Percentiles rank a stretch among this genome's conserved stretches.
phyloP scores from a whole-genome alignment of 73 alveolate species.

The Paraurostyla sp. region DNA sequence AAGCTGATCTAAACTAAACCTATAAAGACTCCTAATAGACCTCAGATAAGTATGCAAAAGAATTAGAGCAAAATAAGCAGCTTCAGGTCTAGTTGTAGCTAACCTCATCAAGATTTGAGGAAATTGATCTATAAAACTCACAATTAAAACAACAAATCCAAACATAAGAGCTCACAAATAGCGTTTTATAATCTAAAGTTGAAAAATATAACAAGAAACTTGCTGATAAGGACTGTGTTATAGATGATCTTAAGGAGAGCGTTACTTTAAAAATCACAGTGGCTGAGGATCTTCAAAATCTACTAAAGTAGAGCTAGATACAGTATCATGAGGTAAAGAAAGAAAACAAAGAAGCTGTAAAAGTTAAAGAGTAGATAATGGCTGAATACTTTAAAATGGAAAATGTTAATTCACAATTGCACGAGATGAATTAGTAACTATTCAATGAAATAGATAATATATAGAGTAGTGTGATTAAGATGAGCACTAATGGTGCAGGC shows the following conservation, averaged over 20 bases:
- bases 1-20: not conserved
- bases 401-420: conserved; percentile 11
- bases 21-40: conserved; percentile 27
- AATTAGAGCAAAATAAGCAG: conserved; percentile 21
- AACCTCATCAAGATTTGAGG: not conserved
- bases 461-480: not conserved
- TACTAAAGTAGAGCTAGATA: not conserved
- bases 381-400: conserved; percentile 16
- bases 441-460: conserved; percentile 39
- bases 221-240: not conserved
- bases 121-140: not conserved
- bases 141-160: not conserved
- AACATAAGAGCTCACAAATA: not conserved
- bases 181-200: not conserved
- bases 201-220: not conserved
- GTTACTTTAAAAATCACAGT: conserved; percentile 45
- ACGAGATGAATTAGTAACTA: conserved; percentile 32
- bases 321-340: conserved; percentile 35
- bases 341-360: not conserved
- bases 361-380: not conserved
- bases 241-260: conserved; percentile 47
- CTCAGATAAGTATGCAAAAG: conserved; percentile 49
- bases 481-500: conserved; percentile 21
- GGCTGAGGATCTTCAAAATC: conserved; percentile 30
- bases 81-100: not conserved